Base-by-base conservation (phyloP, 2,329 filamentous ascomycete genomes). In the Tolypocladium album region DNA sequence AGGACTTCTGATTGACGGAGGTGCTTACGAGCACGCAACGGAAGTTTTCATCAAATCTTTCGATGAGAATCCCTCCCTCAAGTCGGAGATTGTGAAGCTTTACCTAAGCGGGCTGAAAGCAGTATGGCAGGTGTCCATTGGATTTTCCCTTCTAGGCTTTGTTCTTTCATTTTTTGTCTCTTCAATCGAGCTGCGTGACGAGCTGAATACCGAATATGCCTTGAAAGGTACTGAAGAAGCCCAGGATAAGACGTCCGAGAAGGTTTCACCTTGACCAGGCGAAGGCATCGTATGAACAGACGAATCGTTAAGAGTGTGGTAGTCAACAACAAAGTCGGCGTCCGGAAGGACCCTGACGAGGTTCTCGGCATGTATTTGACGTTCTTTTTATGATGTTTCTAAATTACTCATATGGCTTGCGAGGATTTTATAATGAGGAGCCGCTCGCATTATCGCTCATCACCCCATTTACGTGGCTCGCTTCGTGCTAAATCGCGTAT, bases 121-220 rank as follows among this genome's bases (percentile, higher is more conserved):
- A 31, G 55, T 62, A 47, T 73, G 71, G 70, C 63, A 66, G 39
- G 63, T 69, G 1, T 62, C 67, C 1, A 67, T 72, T 50, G 69
- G 61, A 3, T 70, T 73, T 57, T 64, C 60, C 2, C 66, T 43
- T 15, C 31, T 70, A 1, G 66, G 65, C 1, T 62, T 72, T 45
- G 13, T 69, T 1, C 20, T 64, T n/a, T 62, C 61, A 1, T 53
- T 61, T 12, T 4, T 69, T 1, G 58, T 64, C n/a, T 67, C 66
- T 59, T 60, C 70, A 52, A 47, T 71, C 1, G 36, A 57, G 36
- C 50, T 72, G 22, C 55, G 70, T 11, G 61, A 64, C 13, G 65
- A 70, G 55, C 57, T 66, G 1, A 64, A 72, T n/a, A 72, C 69
- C 1, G 66, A 71, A 31, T 72, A 63, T 57, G 70, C 68, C 1